These are phyloP conservation scores for Torulaspora delbrueckii DNA, from an alignment of 805 yeast genomes.

Conservation along the genomic window DNA sequence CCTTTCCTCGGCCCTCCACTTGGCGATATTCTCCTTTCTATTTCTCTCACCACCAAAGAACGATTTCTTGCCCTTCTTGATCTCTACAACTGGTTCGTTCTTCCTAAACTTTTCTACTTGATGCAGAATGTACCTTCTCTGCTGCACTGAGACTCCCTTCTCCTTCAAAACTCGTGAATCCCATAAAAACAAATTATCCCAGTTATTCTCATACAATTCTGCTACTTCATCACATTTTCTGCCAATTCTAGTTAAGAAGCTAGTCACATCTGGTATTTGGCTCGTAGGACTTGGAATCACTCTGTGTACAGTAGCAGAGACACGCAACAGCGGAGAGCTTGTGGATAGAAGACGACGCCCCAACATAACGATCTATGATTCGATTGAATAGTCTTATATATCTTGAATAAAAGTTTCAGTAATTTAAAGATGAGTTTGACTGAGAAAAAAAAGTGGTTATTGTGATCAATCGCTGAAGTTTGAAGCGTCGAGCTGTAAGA, in stretches of 20 bases:
- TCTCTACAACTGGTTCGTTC: slow-evolving; percentile 51
- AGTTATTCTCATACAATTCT: slow-evolving; percentile 63
- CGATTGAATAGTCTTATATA: background rate
- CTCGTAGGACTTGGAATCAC: slow-evolving; percentile 47
- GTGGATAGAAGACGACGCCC: slow-evolving; percentile 14
- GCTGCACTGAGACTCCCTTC: slow-evolving; percentile 67
- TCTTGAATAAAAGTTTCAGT: background rate
- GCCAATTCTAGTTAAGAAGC: slow-evolving; percentile 77
- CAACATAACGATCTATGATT: slow-evolving; percentile 6
- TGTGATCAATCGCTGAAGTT: background rate
- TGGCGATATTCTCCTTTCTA: slow-evolving; percentile 60
- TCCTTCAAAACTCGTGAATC: slow-evolving; percentile 57
- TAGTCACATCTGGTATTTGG: slow-evolving; percentile 59
- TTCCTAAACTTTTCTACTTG: slow-evolving; percentile 67
- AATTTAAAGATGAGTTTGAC: background rate
- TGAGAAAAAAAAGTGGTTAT: background rate
- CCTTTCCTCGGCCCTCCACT: slow-evolving; percentile 50
- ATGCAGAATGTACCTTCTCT: slow-evolving; percentile 65
- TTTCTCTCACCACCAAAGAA: slow-evolving; percentile 84
- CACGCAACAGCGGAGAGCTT: slow-evolving; percentile 8
- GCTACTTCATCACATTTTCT: slow-evolving; percentile 62
- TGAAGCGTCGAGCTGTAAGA: background rate
- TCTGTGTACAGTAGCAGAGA: slow-evolving; percentile 10
- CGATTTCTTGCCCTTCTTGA: slow-evolving; percentile 64
- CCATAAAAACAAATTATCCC: slow-evolving; percentile 62